Percentiles rank a stretch among this genome's conserved stretches.
These are phyloP conservation scores for Phytophthora boehmeriae DNA, from an alignment of 352 stramenopile species.

Conservation along the genomic window DNA sequence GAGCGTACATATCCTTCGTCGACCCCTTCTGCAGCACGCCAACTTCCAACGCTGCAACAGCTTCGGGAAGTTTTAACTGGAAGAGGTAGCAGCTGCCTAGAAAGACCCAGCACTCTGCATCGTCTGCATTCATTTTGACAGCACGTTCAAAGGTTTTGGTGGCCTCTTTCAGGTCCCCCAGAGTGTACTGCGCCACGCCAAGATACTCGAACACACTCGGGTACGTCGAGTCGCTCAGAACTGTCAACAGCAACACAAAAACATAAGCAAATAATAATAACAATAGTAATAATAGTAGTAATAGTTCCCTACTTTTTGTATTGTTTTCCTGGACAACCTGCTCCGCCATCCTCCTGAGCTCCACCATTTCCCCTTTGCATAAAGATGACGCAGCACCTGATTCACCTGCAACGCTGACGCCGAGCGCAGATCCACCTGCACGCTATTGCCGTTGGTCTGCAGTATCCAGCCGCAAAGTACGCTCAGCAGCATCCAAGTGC, in stretches of 20 bases:
- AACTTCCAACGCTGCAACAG: constrained; percentile 52
- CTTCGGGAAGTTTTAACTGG: constrained; percentile 46
- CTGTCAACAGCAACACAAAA: constrained; percentile 11
- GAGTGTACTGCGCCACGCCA: constrained; percentile 68
- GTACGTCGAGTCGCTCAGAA: constrained; percentile 34
- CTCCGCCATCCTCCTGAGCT: constrained; percentile 46
- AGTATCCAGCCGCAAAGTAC: constrained; percentile 4
- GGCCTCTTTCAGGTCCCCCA: constrained; percentile 63
- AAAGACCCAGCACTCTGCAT: constrained; percentile 65
- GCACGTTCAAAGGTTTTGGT: constrained; percentile 63
- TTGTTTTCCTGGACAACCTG: constrained; percentile 52
- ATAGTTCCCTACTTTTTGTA: constrained; percentile 28
- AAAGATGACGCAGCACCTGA: constrained; percentile 39
- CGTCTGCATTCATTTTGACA: constrained; percentile 53
- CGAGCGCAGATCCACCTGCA: constrained; percentile 21
- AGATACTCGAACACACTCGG: constrained; percentile 73
- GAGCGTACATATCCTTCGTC: constrained; percentile 34
- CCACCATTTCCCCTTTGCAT: constrained; percentile 51
- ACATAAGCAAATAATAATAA: background rate
- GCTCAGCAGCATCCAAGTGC: background rate
- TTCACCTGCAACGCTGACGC: constrained; percentile 39
- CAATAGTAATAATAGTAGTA: background rate
- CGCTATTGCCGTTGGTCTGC: background rate
- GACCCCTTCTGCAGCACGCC: constrained; percentile 50
- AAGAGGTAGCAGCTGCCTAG: constrained; percentile 78